Evolutionary conservation across 306 rosid genomes (phyloP), one percentile per base, ranked within the genome.

Genomic region (Citrullus mucosospermus): DNA sequence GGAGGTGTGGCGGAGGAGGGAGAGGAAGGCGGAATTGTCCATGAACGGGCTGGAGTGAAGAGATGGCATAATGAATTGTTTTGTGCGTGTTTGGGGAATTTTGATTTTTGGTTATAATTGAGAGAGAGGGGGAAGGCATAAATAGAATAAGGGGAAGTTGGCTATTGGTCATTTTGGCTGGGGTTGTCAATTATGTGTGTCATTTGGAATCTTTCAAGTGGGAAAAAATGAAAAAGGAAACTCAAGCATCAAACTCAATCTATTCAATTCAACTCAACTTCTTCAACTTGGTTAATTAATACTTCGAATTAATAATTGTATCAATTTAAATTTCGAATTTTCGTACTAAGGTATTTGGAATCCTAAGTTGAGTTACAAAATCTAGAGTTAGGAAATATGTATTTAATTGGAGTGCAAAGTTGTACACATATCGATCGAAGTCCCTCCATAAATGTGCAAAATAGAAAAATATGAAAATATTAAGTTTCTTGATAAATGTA

Each of bases 31-130:
- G 6, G 92, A 89, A 75, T 86, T 91, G 57, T 92, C 99, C 96
- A 92, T 91, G 81, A 89, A 90, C 2, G 96, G 97, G 83, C 93
- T 91, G 6, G 92, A 88, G 61, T 90, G 95, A 57, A 91, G 87
- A 0, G 92, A 67, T 25, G 97, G 88, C 97, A 89, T 90, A 71
- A 70, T 86, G 36, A 32, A 32, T 50, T 50, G 13, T 3, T 50
- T 0, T 46, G 3, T 50, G 16, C 6, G 28, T 12, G 0, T 25
- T 60, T 60, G 53, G 61, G 62, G 71, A 11, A 58, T 75, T 30
- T 56, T 56, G 30, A n/a, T 22, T 22, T 72, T 81, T 71, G 51
- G 87, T 39, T 34, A 10, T 20, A 50, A 30, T 6, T 53, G 6
- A 16, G 57, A 53, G 57, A 53, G 57, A 6, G 9, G 54, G 54